These are phyloP conservation scores for Yamadazyma aaseri DNA, from an alignment of 1,139 yeast species.

Conservation along the genomic window DNA sequence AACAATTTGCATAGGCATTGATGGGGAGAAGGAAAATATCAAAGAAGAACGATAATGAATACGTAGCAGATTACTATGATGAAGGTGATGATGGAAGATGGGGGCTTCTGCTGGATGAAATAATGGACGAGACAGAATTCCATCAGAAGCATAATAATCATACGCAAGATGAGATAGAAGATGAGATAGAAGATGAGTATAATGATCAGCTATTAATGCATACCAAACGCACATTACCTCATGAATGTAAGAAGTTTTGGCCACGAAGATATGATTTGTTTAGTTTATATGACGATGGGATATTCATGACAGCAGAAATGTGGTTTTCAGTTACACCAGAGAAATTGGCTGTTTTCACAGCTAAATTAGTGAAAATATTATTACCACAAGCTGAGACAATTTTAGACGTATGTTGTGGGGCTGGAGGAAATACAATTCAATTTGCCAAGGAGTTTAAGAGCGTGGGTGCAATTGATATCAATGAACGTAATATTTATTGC, in stretches of 20 bases:
- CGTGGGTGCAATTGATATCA: constrained; percentile 69
- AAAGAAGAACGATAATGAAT: no score
- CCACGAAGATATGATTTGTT: constrained; percentile 57
- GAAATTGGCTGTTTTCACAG: constrained; percentile 59
- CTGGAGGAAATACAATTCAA: constrained; percentile 91
- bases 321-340: constrained; percentile 97
- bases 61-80: no score
- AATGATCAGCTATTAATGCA: constrained; percentile 37
- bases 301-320: constrained; percentile 68
- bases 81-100: no score
- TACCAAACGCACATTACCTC: constrained; percentile 39
- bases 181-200: constrained; percentile 3
- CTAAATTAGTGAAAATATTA: constrained; percentile 46
- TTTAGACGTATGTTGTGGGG: constrained; percentile 88
- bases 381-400: constrained; percentile 44
- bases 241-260: constrained; percentile 56
- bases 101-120: no score
- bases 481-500: constrained; percentile 59
- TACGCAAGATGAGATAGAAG: not conserved
- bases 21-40: no score
- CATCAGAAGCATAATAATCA: not conserved
- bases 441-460: constrained; percentile 59
- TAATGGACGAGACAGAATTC: no score
- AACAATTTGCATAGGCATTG: no score
- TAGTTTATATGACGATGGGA: constrained; percentile 63